Conservation (phyloP, 148 eudicot genomes). For the Camellia granthamiana region DNA sequence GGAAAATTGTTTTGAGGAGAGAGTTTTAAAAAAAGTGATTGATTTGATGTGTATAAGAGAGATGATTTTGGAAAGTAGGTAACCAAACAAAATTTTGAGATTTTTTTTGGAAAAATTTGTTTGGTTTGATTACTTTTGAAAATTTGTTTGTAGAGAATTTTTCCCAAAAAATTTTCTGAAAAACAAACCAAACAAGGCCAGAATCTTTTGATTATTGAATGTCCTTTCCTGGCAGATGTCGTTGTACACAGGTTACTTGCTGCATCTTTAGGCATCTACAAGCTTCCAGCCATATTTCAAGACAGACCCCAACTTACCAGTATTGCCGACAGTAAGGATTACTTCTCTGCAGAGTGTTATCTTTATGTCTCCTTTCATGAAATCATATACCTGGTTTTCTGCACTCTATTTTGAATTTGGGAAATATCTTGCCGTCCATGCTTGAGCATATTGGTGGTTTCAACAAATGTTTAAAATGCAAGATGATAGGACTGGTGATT, state of each 20-base stretch:
- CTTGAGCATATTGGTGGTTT: background rate
- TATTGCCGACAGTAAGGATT: constrained; percentile 81
- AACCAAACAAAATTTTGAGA: too few species aligned
- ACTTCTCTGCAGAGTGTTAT: too few species aligned
- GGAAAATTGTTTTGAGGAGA: too few species aligned
- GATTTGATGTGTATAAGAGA: too few species aligned
- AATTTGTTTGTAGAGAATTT: too few species aligned
- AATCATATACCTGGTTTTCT: background rate
- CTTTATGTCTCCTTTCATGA: background rate
- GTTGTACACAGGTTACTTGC: constrained; percentile 93
- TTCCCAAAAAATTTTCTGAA: too few species aligned
- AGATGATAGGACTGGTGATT: background rate
- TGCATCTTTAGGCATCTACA: constrained; percentile 80
- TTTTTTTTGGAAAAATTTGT: too few species aligned
- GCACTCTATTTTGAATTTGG: background rate
- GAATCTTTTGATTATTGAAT: constrained; percentile 7
- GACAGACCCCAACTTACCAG: constrained; percentile 81
- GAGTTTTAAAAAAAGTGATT: too few species aligned
- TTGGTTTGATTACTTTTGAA: too few species aligned
- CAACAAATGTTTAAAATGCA: background rate
- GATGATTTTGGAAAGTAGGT: too few species aligned
- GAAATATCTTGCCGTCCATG: constrained; percentile 1
- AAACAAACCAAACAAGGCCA: too few species aligned
- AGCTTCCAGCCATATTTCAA: constrained; percentile 77
- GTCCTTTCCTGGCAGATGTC: constrained; percentile 58